Conservation (phyloP, 768 basidiomycete species). For the Leccinum boreale region DNA sequence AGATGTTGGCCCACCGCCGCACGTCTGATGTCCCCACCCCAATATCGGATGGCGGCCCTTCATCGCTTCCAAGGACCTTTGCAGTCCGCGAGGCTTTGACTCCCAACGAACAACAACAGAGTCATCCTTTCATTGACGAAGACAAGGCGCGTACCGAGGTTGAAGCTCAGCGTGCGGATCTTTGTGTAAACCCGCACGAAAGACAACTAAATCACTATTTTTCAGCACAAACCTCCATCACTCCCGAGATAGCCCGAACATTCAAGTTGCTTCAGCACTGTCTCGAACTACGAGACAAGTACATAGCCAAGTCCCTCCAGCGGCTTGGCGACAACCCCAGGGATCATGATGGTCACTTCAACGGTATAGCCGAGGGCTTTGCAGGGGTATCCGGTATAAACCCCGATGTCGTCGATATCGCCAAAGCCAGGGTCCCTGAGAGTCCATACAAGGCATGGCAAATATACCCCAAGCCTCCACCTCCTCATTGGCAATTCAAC, state of each 20-base stretch:
- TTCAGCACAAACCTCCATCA: constrained; percentile 24
- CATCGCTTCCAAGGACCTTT: constrained; percentile 39
- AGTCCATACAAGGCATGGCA: constrained; percentile 64
- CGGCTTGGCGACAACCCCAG: constrained; percentile 92
- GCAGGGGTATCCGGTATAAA: constrained; percentile 66
- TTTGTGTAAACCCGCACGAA: neutral
- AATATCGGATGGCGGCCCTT: constrained; percentile 19
- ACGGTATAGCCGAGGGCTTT: constrained; percentile 58
- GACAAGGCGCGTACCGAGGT: constrained; percentile 33
- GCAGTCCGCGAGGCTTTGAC: constrained; percentile 31
- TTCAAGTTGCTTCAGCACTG: constrained; percentile 79
- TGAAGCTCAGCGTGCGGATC: constrained; percentile 31
- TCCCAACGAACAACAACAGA: constrained; percentile 18
- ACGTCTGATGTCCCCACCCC: constrained; percentile 47
- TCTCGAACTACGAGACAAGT: constrained; percentile 92
- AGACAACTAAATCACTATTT: constrained; percentile 4
- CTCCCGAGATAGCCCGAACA: constrained; percentile 49
- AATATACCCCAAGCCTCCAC: constrained; percentile 90
- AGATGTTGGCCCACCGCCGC: constrained; percentile 63
- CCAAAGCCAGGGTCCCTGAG: constrained; percentile 20
- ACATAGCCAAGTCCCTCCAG: constrained; percentile 84
- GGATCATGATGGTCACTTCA: constrained; percentile 82
- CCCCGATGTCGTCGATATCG: constrained; percentile 49
- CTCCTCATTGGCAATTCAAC: constrained; percentile 94
- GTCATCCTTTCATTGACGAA: constrained; percentile 29